Evolutionary conservation across 2,329 filamentous ascomycete species (phyloP), one percentile per base, ranked within the genome.

Genomic region (Aspergillus ibericus): DNA sequence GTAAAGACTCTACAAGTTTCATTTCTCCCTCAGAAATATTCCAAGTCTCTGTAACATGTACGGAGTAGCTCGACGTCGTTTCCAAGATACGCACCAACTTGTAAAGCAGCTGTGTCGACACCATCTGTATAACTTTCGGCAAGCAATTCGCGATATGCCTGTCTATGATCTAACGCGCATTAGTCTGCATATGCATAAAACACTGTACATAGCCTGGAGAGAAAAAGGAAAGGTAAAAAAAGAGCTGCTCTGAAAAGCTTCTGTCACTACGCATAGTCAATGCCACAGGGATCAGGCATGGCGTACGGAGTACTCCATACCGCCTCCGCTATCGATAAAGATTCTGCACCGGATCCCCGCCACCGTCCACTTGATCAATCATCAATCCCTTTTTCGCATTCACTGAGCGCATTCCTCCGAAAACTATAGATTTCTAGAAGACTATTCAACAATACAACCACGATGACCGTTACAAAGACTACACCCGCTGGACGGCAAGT

Each of bases 401-500:
- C 22, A n/a, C 15, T 44, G 5, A 32, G 15, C 35, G 16, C 4
- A n/a, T 44, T 18, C 44, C 15, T 32, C 15, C 22, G n/a, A 46
- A 5, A 47, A 9, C 12, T 10, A 47, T 47, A 36, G 16, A 32
- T 46, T 40, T 15, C 12, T n/a, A 16, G 8, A n/a, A 13, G 9
- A 46, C 8, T 3, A 15, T 47, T 16, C 13, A 15, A 49, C 8
- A 40, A 18, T 15, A 27, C 9, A 44, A 25, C 27, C 34, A 63
- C 20, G 42, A 72, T 74, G 70, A 50, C 70, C 3, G 53, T 64
- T 22, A 56, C 58, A 36, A 53, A 62, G n/a, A 51, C 46, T 2
- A 34, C 58, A 25, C 55, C 66, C 1, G 51, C 64, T 15, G 50
- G 32, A 42, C 59, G 59, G 27, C 68, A 70, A 35, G 71, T 91